Percentiles rank a stretch among this genome's conserved stretches.
These are phyloP conservation scores for Vitis rotundifolia DNA, from an alignment of 164 flowering plant species.

Conservation along the genomic window DNA sequence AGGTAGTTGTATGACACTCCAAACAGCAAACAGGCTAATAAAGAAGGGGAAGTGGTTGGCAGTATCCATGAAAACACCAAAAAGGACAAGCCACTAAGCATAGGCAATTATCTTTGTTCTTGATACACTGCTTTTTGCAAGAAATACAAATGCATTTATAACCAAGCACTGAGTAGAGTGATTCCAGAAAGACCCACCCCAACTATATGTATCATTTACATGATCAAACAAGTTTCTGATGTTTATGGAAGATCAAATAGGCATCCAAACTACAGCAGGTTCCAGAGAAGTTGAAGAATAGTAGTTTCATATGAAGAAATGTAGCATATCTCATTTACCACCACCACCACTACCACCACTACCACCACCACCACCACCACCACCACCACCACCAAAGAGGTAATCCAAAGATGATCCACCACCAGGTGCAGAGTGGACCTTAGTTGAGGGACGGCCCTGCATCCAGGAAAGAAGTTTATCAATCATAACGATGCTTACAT, in stretches of 20 bases:
- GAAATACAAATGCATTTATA: too few species aligned
- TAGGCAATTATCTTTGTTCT: too few species aligned
- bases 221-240: too few species aligned
- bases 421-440: conserved; percentile 59
- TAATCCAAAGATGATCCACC: conserved; percentile 58
- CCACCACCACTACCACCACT: background rate
- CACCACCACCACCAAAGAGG: conserved; percentile 44
- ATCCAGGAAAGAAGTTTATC: conserved; percentile 1
- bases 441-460: conserved; percentile 63
- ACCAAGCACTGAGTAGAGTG: too few species aligned
- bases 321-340: conserved; percentile 7
- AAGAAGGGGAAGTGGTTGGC: too few species aligned
- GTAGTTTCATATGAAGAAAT: background rate
- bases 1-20: too few species aligned
- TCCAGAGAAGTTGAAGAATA: conserved; percentile 3
- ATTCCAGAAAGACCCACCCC: too few species aligned
- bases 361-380: background rate
- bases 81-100: too few species aligned
- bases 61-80: too few species aligned
- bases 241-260: background rate
- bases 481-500: too few species aligned
- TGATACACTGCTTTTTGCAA: too few species aligned
- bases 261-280: background rate
- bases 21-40: too few species aligned
- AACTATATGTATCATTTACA: background rate